These are phyloP conservation scores for Talaromyces proteolyticus DNA, from an alignment of 495 filamentous ascomycete species.

Conservation along the genomic window DNA sequence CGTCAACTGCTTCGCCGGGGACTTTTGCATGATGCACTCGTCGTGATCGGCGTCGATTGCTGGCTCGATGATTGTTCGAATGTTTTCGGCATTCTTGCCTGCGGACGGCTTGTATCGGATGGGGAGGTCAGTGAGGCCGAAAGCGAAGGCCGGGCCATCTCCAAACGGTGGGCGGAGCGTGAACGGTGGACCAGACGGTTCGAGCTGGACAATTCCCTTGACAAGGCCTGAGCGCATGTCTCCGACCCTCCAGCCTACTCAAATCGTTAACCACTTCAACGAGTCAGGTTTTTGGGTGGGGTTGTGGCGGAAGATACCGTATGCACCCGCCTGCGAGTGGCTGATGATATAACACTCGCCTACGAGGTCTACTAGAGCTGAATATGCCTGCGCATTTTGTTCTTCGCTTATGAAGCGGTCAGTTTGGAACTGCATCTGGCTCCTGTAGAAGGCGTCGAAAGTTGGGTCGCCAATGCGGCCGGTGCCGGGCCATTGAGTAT, in stretches of 20 bases:
- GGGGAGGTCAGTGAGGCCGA: constrained; percentile 23
- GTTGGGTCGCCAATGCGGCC: constrained; percentile 40
- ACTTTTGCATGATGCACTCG: constrained; percentile 14
- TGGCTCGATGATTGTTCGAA: background rate
- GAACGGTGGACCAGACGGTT: constrained; percentile 22
- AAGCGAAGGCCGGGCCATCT: constrained; percentile 10
- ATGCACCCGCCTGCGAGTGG: constrained; percentile 25
- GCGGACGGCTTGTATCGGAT: constrained; percentile 17
- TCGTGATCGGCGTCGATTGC: constrained; percentile 6
- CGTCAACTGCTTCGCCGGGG: constrained; percentile 14
- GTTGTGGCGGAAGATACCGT: constrained; percentile 4
- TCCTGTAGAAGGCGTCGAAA: constrained; percentile 40
- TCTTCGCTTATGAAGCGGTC: constrained; percentile 13
- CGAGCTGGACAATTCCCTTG: constrained; percentile 22
- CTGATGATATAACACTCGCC: constrained; percentile 21
- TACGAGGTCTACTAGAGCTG: constrained; percentile 24
- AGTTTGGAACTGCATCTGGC: constrained; percentile 18
- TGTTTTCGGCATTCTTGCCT: background rate
- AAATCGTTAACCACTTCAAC: background rate
- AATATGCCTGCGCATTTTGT: constrained; percentile 16
- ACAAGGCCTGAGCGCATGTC: constrained; percentile 20
- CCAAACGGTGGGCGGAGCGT: constrained; percentile 8
- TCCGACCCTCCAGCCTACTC: constrained; percentile 15
- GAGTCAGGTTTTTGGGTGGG: background rate
- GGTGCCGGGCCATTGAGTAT: constrained; percentile 51